Evolutionary conservation across 2,329 filamentous ascomycete genomes (phyloP).

Genomic region (Hirsutella rhossiliensis): DNA sequence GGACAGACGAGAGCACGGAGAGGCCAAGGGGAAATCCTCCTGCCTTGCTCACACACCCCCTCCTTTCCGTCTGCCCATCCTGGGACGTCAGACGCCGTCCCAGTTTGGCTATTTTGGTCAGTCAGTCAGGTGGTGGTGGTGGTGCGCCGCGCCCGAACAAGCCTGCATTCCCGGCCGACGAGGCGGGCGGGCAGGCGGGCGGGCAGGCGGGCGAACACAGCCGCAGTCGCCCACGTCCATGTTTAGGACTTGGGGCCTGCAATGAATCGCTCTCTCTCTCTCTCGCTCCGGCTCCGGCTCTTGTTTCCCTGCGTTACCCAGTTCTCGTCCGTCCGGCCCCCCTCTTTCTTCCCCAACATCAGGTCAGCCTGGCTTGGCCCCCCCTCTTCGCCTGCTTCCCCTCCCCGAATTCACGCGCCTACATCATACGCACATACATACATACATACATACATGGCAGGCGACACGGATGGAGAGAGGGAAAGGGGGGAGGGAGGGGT

Average conservation of each 20-base stretch:
- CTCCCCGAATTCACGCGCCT: too few species aligned
- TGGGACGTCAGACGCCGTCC: not conserved
- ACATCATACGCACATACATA: not conserved
- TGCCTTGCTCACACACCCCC: not conserved
- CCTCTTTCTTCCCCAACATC: too few species aligned
- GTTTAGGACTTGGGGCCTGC: not conserved
- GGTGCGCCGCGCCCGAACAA: not conserved
- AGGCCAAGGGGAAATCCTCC: not conserved
- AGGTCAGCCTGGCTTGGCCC: too few species aligned
- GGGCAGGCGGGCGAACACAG: not conserved
- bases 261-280: not conserved
- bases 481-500: not conserved
- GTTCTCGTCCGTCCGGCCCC: too few species aligned
- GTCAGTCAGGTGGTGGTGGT: not conserved
- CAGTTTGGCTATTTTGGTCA: not conserved
- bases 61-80: not conserved
- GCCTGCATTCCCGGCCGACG: not conserved
- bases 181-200: not conserved
- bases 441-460: too few species aligned
- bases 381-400: too few species aligned
- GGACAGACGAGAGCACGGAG: not conserved
- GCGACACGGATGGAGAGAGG: not conserved
- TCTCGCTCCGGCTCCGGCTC: not conserved
- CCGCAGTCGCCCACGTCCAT: not conserved
- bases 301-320: too few species aligned